Evolutionary conservation across 768 basidiomycete genomes (phyloP).

Genomic region (Boletus subcaerulescens): DNA sequence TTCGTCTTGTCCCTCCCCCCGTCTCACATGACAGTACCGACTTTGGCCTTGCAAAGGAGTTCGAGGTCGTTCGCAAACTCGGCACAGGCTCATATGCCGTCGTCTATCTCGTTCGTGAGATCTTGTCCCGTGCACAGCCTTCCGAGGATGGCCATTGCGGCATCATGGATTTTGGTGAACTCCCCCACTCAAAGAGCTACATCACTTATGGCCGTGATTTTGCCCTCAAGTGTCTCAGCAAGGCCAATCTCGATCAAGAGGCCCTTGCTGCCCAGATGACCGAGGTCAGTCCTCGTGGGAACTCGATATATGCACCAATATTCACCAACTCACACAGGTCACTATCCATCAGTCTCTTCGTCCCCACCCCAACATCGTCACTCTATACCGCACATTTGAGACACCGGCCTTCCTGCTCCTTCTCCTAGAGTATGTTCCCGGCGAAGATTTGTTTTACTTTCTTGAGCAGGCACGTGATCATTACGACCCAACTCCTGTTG

Average conservation of each 20-base stretch:
- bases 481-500: conserved; percentile 51
- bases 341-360: conserved; percentile 93
- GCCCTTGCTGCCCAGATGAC: conserved; percentile 86
- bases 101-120: conserved; percentile 87
- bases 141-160: conserved; percentile 57
- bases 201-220: conserved; percentile 72
- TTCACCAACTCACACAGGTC: conserved; percentile 47
- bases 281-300: conserved; percentile 54
- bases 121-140: conserved; percentile 40
- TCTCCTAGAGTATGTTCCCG: conserved; percentile 92
- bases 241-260: conserved; percentile 88
- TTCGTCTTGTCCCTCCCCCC: conserved; percentile 51
- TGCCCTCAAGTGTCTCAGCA: conserved; percentile 96
- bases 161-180: conserved; percentile 51
- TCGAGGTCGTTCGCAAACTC: conserved; percentile 81
- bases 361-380: conserved; percentile 90
- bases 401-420: conserved; percentile 89
- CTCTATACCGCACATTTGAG: conserved; percentile 90
- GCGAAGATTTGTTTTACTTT: conserved; percentile 98
- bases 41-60: conserved; percentile 56
- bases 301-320: conserved; percentile 1
- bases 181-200: conserved; percentile 30
- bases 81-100: conserved; percentile 92
- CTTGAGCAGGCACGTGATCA: conserved; percentile 94
- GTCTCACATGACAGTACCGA: conserved; percentile 34